These are phyloP conservation scores for Rosa multiflora DNA, from an alignment of 306 rosid species.

Conservation along the genomic window DNA sequence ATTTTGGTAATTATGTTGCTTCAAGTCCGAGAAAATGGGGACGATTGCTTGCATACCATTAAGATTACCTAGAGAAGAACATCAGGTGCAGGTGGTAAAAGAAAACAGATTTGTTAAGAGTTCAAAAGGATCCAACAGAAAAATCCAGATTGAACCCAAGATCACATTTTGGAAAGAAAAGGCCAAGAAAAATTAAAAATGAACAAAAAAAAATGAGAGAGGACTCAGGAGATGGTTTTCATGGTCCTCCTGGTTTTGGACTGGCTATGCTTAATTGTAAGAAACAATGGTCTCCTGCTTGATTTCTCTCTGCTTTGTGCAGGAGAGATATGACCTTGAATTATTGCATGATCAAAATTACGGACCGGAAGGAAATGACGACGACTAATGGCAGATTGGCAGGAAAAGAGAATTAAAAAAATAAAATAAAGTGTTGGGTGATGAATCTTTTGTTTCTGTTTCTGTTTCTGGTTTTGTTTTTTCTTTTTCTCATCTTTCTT, in stretches of 20 bases:
- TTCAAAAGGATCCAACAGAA: constrained; percentile 3
- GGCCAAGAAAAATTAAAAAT: not conserved
- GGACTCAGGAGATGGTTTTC: constrained; percentile 40
- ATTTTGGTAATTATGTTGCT: constrained; percentile 28
- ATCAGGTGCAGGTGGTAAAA: not conserved
- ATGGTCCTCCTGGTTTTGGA: constrained; percentile 44
- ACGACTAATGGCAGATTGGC: constrained; percentile 9
- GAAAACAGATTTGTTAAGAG: not conserved
- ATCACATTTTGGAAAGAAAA: constrained; percentile 8
- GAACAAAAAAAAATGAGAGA: not conserved
- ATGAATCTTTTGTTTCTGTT: not conserved
- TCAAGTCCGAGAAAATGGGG: not conserved
- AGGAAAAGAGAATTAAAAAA: constrained; percentile 16
- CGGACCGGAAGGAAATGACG: not conserved
- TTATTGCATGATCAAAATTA: not conserved
- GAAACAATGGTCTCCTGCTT: not conserved
- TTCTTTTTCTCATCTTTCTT: not conserved
- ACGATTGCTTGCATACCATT: not conserved
- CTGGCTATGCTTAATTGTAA: constrained; percentile 1
- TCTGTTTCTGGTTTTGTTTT: constrained; percentile 2
- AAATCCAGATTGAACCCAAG: constrained; percentile 5
- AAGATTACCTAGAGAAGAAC: constrained; percentile 5
- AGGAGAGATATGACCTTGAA: constrained; percentile 15
- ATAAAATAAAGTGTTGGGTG: not conserved
- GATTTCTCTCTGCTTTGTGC: constrained; percentile 17